Base-by-base conservation (phyloP, 345 rosid genomes). In the Hibiscus syriacus region DNA sequence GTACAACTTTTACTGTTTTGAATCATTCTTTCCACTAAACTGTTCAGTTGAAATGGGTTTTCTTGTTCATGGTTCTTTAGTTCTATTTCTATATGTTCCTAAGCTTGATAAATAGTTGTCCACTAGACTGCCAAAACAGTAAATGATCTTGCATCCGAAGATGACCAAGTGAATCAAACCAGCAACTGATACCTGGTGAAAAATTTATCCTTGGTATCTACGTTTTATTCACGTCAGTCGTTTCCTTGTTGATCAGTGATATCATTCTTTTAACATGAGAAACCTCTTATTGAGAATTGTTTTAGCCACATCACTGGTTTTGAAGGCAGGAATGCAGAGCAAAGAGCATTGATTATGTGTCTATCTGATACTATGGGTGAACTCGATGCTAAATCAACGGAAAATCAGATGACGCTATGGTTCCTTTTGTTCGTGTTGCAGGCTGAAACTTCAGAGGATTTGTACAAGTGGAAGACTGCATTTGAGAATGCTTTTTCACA, bases 401-500 rank as follows among this genome's bases (percentile, higher is more conserved):
- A n/a, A n/a, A n/a, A n/a, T n/a, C n/a, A 43, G 34, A 66, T 50
- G 69, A 67, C 52, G 12, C 43, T 52, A 16, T 54, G 16, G 27
- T 29, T 59, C 13, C 23, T 55, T 39, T 41, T 58, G 27, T 64
- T 73, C 76, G 27, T 74, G 41, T 32, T 73, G 57, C 81, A 92
- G 98, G 97, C 98, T 43, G 92, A 92, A 80, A 88, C 87, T 34
- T 72, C 68, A 69, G 96, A 90, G 76, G 99, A 94, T 89, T 78
- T 94, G 65, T 26, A 86, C 50, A 96, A 85, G 53, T 94, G 99
- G 99, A 94, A 87, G 81, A 65, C 73, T 77, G 97, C 97, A 45
- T 86, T 94, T 55, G 98, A 94, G 80, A 82, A 72, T 73, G 99
- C 98, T 77, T 79, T 94, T 71, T 78, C 92, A 57, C 90, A 83